Base-by-base conservation (phyloP, 2,329 filamentous ascomycete genomes). In the Ceratocystis lukuohia region DNA sequence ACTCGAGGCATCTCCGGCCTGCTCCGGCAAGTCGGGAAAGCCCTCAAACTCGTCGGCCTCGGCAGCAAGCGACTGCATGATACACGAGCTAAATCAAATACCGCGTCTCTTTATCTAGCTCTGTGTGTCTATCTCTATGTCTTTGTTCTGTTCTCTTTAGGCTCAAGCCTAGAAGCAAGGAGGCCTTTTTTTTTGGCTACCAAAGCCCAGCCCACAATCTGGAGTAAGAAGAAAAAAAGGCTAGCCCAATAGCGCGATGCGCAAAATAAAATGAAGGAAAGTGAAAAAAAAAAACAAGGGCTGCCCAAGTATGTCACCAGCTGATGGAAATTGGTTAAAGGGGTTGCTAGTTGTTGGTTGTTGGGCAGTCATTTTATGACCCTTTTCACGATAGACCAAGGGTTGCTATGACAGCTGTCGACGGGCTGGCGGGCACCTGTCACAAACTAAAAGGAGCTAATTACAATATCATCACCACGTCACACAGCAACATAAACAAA, bases 31-130 rank as follows among this genome's bases (percentile, higher is more conserved):
- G 33, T 67, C 48, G 25, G 61, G n/a, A 25, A 67, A 59, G 53
- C 62, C 50, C 61, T 67, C 61, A 61, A 67, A 64, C 44, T 67
- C 65, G 5, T 63, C 61, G 50, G 15, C 2, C 28, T 67, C 61
- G 25, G 61, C 30, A 15, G 56, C 28, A 8, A 30, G 5, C 2
- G n/a, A 25, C n/a, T n/a, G n/a, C 48, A 53, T 53, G 48, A 53
- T 53, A 12, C 56, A 3, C 25, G 20, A 28, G 8, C n/a, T 41
- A 12, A 15, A 15, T 15, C 12, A 5, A 41, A 41, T 1, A 10
- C 37, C 12, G 12, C 37, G 37, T 41, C 37, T 41, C 37, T 12
- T 41, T 41, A 41, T 41, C 37, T 41, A 41, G 37, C 37, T 15
- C 37, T 41, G 10, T 15, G 37, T 5, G 37, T 15, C 3, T 15